Evolutionary conservation across 768 basidiomycete genomes (phyloP), one percentile per base, ranked within the genome.

Genomic region (Neoboletus brunneissimus): DNA sequence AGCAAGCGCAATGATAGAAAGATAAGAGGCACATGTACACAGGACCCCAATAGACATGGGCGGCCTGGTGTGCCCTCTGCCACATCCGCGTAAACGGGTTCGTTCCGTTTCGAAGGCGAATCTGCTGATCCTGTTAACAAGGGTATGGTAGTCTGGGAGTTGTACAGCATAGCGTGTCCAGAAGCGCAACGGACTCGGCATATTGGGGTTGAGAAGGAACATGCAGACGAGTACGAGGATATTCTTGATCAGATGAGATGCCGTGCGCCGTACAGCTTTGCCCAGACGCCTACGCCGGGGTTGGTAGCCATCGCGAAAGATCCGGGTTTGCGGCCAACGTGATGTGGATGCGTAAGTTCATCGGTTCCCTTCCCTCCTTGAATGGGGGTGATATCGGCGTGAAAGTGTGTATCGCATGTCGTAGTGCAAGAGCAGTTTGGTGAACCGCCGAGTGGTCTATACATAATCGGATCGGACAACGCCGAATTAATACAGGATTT

Each of bases 31-130:
- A 54, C 62, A 56, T 57, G 65, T 20, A 37, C 38, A 46, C 38
- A 27, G 55, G 62, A 64, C 62, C 64, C 65, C 65, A 20, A 38
- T 40, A 64, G n/a, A 38, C 18, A 37, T 51, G 61, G 45, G 58
- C 51, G 45, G 40, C 34, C 8, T 16, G 31, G n/a, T 34, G 40
- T 49, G 12, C 55, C 56, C 65, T 67, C 48, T 57, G 56, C 65
- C 58, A 44, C 62, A 47, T 49, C 51, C 20, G 51, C 48, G 27
- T 50, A 18, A 31, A 22, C 29, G 15, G 23, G 5, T 9, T 23
- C 25, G 8, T 25, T 53, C 20, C 37, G 25, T 46, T 34, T 49
- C 18, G 22, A 16, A 38, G 38, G 50, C 5, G 25, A 45, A 46
- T 47, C 41, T 27, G 15, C 35, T 35, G 23, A 34, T 44, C 46